Evolutionary conservation across 768 basidiomycete genomes (phyloP), one percentile per base, ranked within the genome.

Genomic region (Trametes coccinea): DNA sequence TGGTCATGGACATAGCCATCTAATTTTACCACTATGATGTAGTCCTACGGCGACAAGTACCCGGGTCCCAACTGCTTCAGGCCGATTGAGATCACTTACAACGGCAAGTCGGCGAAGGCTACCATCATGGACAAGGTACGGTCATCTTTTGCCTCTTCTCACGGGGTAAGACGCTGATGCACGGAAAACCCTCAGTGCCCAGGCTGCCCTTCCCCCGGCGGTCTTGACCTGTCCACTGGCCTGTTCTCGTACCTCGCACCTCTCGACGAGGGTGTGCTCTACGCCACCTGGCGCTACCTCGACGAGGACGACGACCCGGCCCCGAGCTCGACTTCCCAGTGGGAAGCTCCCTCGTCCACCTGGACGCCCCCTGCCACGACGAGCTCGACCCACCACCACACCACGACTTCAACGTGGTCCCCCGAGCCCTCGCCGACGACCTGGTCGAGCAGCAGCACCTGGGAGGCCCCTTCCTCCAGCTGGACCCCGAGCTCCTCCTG

Each of bases 11-110:
- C 6, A 9, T 16, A 39, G 39, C 11, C 9, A 7, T 22, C 37
- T 22, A 27, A 31, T 50, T 53, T 30, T 50, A 41, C 50, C 61
- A 55, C 17, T 22, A 47, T 47, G 17, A 10, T n/a, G 67, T 34
- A 79, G 69, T 80, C 87, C 76, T 90, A 74, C 66, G 87, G 87
- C 13, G 61, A 60, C 43, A 80, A 81, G 5, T 89, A 84, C 71
- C 88, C 90, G 5, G 84, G 88, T 1, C 83, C 84, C 22, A 53
- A 84, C 41, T 93, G 92, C 73, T 82, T 81, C 70, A 74, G 82
- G 69, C 67, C 64, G 17, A 87, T 93, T 65, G 82, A 80, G 9
- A 85, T 93, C 73, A 74, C 76, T 4, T 85, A 79, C 67, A 77
- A 78, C 40, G 89, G 89, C 59, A 86, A 84, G 70, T 82, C 82